Conservation (phyloP, 805 yeast species). For the Candida dajiaensis region DNA sequence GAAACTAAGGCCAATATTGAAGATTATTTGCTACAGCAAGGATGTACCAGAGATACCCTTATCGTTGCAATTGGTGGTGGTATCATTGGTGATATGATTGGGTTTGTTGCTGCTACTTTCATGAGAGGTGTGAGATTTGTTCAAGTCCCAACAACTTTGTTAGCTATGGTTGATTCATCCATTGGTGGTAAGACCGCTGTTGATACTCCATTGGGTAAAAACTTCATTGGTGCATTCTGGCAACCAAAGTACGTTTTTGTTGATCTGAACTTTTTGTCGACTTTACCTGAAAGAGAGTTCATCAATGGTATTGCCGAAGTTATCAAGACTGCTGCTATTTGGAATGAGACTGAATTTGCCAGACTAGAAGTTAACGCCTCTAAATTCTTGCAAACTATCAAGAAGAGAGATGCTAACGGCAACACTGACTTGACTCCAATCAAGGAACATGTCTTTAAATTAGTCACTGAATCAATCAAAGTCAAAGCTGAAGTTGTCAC, state of each 20-base stretch:
- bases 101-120: slow-evolving; percentile 97
- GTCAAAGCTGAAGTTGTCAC: slow-evolving; percentile 95
- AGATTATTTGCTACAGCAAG: slow-evolving; percentile 73
- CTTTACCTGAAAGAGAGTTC: slow-evolving; percentile 89
- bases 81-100: slow-evolving; percentile 98
- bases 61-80: slow-evolving; percentile 97
- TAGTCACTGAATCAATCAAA: slow-evolving; percentile 78
- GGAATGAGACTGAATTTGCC: slow-evolving; percentile 86
- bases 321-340: slow-evolving; percentile 95
- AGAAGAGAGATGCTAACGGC: slow-evolving; percentile 38
- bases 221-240: slow-evolving; percentile 95
- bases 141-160: slow-evolving; percentile 88
- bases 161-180: slow-evolving; percentile 97
- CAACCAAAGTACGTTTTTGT: slow-evolving; percentile 87
- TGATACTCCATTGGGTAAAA: slow-evolving; percentile 94
- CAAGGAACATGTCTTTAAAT: slow-evolving; percentile 64
- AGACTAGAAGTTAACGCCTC: slow-evolving; percentile 76
- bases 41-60: slow-evolving; percentile 95
- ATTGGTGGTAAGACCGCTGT: slow-evolving; percentile 98
- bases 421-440: slow-evolving; percentile 63
- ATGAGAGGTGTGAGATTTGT: slow-evolving; percentile 96
- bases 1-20: slow-evolving; percentile 89
- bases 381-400: slow-evolving; percentile 62
- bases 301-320: slow-evolving; percentile 99
- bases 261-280: slow-evolving; percentile 79